Percentiles rank a stretch among this genome's conserved stretches.
These are phyloP conservation scores for Diaporthe sp. DNA, from an alignment of 2,329 filamentous ascomycete species.

Conservation along the genomic window DNA sequence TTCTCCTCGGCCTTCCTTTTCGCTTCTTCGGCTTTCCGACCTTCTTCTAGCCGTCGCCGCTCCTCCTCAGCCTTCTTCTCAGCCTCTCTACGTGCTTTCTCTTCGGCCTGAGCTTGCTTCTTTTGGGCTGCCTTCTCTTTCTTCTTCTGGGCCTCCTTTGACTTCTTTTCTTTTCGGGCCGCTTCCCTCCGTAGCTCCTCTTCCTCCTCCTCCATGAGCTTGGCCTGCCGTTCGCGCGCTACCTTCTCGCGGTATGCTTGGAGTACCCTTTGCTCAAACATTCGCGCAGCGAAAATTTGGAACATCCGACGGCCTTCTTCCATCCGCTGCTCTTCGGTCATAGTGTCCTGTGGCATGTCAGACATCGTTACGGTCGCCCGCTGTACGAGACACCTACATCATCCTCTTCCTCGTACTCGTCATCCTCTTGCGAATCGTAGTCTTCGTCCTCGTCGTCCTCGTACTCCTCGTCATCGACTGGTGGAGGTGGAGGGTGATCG, in stretches of 20 bases:
- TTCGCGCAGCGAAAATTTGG: slow-evolving; percentile 97
- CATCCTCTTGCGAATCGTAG: slow-evolving; percentile 67
- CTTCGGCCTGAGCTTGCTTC: slow-evolving; percentile 89
- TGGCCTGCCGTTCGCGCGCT: slow-evolving; percentile 88
- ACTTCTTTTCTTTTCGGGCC: slow-evolving; percentile 90
- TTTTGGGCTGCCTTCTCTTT: slow-evolving; percentile 94
- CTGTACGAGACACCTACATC: slow-evolving; percentile 42
- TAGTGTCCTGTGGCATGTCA: slow-evolving; percentile 78
- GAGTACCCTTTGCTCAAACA: slow-evolving; percentile 98
- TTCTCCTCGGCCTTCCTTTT: slow-evolving; percentile 88
- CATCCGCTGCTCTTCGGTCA: slow-evolving; percentile 99
- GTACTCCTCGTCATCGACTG: slow-evolving; percentile 71
- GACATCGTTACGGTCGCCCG: neutral
- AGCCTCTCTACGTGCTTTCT: slow-evolving; percentile 87
- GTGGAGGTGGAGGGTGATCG: slow-evolving; percentile 78
- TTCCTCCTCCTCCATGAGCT: slow-evolving; percentile 89
- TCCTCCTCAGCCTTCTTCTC: slow-evolving; percentile 91
- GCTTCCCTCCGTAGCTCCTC: slow-evolving; percentile 83
- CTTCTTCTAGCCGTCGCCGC: slow-evolving; percentile 78
- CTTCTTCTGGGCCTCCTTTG: slow-evolving; percentile 92
- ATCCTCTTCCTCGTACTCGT: slow-evolving; percentile 84
- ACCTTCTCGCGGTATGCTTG: slow-evolving; percentile 99
- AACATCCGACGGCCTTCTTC: slow-evolving; percentile 99
- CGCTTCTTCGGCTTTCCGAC: slow-evolving; percentile 83
- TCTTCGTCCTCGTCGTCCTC: slow-evolving; percentile 64